A percentile compares a stretch with the other conserved stretches of the same genome.
Evolutionary conservation across 1,284 basidiomycete genomes (phyloP).

Genomic region (Hemileia vastatrix): DNA sequence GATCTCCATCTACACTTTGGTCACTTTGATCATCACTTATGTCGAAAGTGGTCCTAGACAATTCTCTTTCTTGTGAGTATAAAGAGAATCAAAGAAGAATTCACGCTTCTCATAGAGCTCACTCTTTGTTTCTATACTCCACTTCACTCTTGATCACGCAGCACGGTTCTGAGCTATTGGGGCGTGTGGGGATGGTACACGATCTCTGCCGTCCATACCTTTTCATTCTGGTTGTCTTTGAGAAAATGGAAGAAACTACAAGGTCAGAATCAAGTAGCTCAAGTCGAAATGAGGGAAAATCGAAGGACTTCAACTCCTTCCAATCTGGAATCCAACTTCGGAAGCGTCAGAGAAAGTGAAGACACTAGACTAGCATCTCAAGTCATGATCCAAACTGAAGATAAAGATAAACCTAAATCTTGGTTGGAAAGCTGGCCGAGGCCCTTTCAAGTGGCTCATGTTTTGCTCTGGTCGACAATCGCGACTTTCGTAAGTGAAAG

Average conservation of each 20-base stretch:
- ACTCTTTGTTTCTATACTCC: constrained; percentile 54
- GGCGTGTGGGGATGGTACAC: no score
- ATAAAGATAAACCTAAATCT: no score
- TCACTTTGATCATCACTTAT: constrained; percentile 48
- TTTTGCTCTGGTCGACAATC: constrained; percentile 52
- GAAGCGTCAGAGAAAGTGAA: constrained; percentile 53
- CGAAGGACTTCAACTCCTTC: constrained; percentile 27
- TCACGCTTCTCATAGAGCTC: constrained; percentile 24
- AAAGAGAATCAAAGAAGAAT: constrained; percentile 45
- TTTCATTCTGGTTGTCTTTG: no score
- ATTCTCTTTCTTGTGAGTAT: constrained; percentile 25
- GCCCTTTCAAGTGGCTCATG: constrained; percentile 54
- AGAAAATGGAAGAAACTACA: no score
- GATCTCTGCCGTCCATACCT: no score
- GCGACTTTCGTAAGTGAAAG: no score
- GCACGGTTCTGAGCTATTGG: no score
- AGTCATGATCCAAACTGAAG: constrained; percentile 48
- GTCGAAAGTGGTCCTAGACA: constrained; percentile 33
- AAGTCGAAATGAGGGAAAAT: no score
- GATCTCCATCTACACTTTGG: constrained; percentile 53
- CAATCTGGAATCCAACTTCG: constrained; percentile 2
- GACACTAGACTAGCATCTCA: constrained; percentile 49
- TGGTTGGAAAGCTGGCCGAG: constrained; percentile 56
- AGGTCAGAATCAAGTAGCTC: no score
- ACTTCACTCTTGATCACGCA: no score